Evolutionary conservation across 331 rosid genomes (phyloP).

Genomic region (Prunus yedoensis): DNA sequence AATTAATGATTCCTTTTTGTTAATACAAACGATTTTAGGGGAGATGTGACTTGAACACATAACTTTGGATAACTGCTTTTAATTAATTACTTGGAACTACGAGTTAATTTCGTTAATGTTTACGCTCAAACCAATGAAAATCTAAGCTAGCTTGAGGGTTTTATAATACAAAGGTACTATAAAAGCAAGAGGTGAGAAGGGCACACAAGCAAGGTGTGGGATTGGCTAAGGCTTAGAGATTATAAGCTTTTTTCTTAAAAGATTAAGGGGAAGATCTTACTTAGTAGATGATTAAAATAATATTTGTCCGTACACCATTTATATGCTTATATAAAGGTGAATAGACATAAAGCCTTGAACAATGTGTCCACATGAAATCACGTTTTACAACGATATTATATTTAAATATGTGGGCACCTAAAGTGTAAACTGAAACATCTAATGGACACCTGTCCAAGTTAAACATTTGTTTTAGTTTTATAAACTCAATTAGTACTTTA

Average conservation of each 20-base stretch:
- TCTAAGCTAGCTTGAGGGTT: no score
- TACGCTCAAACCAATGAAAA: no score
- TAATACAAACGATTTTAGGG: no score
- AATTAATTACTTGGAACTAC: no score
- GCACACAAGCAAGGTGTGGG: slow-evolving; percentile 14
- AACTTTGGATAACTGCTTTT: no score
- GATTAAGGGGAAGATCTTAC: slow-evolving; percentile 33
- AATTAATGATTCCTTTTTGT: no score
- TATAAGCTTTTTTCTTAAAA: not conserved
- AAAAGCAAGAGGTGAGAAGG: slow-evolving; percentile 15
- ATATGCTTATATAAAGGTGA: not conserved
- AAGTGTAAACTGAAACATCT: not conserved
- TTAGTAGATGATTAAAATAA: slow-evolving; percentile 29
- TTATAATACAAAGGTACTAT: no score
- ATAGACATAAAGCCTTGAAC: not conserved
- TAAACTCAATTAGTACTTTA: not conserved
- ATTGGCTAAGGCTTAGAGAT: slow-evolving; percentile 29
- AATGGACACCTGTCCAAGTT: not conserved
- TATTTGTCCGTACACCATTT: slow-evolving; percentile 21
- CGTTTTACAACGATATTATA: no score
- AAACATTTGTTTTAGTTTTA: not conserved
- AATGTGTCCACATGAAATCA: not conserved
- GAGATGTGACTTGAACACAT: no score
- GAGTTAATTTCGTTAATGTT: no score
- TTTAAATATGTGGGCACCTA: not conserved